Evolutionary conservation across 2,329 filamentous ascomycete species (phyloP).

Genomic region (Chaetomium strumarium): DNA sequence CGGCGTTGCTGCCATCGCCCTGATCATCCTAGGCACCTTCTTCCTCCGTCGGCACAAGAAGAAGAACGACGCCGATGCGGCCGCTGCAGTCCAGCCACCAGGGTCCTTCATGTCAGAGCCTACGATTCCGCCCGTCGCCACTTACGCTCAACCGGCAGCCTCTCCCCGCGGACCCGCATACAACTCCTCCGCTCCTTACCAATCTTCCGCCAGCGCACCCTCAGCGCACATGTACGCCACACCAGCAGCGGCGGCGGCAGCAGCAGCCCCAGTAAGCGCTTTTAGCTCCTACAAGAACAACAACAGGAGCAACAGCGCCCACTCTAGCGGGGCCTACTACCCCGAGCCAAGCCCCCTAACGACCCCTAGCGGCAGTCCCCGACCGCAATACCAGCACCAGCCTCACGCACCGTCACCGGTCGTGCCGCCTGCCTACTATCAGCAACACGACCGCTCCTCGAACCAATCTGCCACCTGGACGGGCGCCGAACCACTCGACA

Average conservation of each 20-base stretch:
- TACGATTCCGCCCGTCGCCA: not conserved
- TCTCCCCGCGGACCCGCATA: constrained; percentile 1
- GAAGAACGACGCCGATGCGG: constrained; percentile 1
- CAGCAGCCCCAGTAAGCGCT: not conserved
- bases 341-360: not conserved
- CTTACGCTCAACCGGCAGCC: not conserved
- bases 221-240: constrained; percentile 1
- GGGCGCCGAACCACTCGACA: not conserved
- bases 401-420: not conserved
- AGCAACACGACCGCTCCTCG: not conserved
- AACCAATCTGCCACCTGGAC: not conserved
- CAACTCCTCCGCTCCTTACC: not conserved
- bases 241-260: not conserved
- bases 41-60: constrained; percentile 14
- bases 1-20: constrained; percentile 18
- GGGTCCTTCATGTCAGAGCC: constrained; percentile 6
- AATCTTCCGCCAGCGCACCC: not conserved
- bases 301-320: not conserved
- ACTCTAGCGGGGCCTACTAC: not conserved
- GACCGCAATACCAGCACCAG: constrained; percentile 3
- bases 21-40: constrained; percentile 16
- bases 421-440: not conserved
- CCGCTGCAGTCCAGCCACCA: not conserved
- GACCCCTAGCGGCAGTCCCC: constrained; percentile 2
- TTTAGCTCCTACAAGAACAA: not conserved